Conservation (phyloP, 2,329 filamentous ascomycete species). For the Verticillium nubilum region DNA sequence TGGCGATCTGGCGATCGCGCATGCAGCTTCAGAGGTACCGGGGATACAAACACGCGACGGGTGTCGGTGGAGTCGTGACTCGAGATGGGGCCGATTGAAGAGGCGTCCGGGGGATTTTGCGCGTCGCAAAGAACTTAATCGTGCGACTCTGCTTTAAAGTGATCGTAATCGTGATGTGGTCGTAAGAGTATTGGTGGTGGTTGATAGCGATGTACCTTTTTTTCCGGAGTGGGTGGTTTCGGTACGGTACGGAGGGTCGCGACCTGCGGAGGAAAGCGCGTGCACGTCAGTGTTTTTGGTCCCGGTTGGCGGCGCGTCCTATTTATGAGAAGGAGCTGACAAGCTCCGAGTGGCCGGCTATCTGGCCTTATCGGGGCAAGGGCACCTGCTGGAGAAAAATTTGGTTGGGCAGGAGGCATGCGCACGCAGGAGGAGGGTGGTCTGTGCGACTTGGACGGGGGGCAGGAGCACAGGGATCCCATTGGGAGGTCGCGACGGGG, state of each 20-base stretch:
- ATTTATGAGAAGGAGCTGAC: slow-evolving; percentile 37
- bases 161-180: background rate
- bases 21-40: background rate
- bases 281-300: slow-evolving; percentile 38
- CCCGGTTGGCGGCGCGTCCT: slow-evolving; percentile 38
- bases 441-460: background rate
- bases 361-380: slow-evolving; percentile 32
- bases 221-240: slow-evolving; percentile 1
- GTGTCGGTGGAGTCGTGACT: background rate
- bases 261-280: slow-evolving; percentile 37
- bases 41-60: background rate
- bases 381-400: slow-evolving; percentile 21
- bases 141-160: slow-evolving; percentile 1
- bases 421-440: slow-evolving; percentile 12
- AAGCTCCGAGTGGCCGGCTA: slow-evolving; percentile 26
- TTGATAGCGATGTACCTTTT: background rate
- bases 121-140: slow-evolving; percentile 2
- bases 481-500: slow-evolving; percentile 1
- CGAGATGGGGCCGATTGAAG: background rate
- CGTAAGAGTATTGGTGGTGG: background rate
- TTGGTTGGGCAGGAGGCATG: slow-evolving; percentile 22
- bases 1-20: slow-evolving; percentile 3
- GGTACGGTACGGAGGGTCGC: slow-evolving; percentile 19
- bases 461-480: background rate
- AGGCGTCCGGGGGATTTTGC: background rate